A percentile compares a stretch with the other conserved stretches of the same genome.
phyloP scores from a whole-genome alignment of 1,139 yeast species.

The Diutina rugosa region DNA sequence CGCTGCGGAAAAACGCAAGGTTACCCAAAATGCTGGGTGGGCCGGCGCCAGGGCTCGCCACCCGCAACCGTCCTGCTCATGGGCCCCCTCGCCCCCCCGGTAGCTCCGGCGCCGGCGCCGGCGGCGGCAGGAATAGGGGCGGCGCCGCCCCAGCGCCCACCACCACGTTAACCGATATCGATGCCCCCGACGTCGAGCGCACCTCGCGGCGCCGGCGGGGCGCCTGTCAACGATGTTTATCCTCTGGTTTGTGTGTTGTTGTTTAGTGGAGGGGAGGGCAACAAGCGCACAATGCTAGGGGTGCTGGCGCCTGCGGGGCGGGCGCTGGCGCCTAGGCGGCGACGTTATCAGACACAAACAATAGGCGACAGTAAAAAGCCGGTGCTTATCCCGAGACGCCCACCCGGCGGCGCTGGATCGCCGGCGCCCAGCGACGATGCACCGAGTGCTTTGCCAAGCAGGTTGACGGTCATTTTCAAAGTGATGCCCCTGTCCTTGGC shows the following conservation, averaged over 20 bases:
- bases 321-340: background rate
- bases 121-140: background rate
- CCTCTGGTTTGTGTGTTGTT: too few relatives aligned
- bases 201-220: too few relatives aligned
- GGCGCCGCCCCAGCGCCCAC: too few relatives aligned
- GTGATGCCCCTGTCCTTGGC: too few relatives aligned
- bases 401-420: background rate
- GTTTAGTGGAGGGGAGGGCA: too few relatives aligned
- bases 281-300: background rate
- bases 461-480: too few relatives aligned
- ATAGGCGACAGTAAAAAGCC: background rate
- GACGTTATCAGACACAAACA: background rate
- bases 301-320: background rate
- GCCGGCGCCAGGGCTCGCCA: background rate
- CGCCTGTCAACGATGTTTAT: too few relatives aligned
- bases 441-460: too few relatives aligned
- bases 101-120: background rate
- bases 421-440: background rate
- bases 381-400: background rate
- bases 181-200: too few relatives aligned
- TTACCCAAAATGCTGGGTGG: background rate
- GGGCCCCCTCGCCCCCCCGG: background rate
- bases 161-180: too few relatives aligned
- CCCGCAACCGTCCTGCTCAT: background rate
- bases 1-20: background rate